A percentile compares a stretch with the other conserved stretches of the same genome.
phyloP scores from a whole-genome alignment of 164 flowering plant species.

The Magnolia sinica region DNA sequence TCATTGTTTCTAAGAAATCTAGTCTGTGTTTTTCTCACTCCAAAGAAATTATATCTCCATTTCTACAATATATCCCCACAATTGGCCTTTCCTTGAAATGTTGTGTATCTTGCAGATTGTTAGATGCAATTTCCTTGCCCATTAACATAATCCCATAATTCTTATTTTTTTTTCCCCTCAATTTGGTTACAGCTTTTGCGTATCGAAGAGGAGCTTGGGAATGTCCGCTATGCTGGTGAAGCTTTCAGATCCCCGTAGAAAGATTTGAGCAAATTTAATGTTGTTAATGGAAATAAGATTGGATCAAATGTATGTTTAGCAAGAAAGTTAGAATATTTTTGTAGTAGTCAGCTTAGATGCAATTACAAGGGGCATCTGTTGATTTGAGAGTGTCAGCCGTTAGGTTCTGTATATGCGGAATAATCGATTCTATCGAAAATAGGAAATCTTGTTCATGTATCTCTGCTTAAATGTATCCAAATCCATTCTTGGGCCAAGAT shows the following conservation, averaged over 20 bases:
- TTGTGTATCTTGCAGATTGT: no score
- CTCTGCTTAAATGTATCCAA: no score
- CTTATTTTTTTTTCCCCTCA: background rate
- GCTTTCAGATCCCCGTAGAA: slow-evolving; percentile 75
- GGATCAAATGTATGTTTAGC: background rate
- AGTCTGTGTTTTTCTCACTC: background rate
- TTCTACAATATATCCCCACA: no score
- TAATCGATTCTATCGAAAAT: background rate
- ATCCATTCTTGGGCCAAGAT: no score
- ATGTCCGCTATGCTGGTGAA: slow-evolving; percentile 87
- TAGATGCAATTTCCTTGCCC: no score
- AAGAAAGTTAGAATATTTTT: background rate
- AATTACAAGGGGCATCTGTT: background rate
- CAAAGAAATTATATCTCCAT: background rate
- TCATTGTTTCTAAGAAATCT: background rate
- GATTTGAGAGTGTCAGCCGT: background rate
- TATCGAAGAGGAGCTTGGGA: slow-evolving; percentile 91
- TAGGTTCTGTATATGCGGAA: background rate
- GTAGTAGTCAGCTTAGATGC: background rate
- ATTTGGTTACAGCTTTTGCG: slow-evolving; percentile 64
- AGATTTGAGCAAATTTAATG: background rate
- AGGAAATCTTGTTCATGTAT: no score
- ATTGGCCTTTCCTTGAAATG: background rate
- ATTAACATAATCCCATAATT: background rate
- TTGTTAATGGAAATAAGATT: slow-evolving; percentile 12